Base-by-base conservation (phyloP, 768 basidiomycete genomes). In the Tulasnella sp. region DNA sequence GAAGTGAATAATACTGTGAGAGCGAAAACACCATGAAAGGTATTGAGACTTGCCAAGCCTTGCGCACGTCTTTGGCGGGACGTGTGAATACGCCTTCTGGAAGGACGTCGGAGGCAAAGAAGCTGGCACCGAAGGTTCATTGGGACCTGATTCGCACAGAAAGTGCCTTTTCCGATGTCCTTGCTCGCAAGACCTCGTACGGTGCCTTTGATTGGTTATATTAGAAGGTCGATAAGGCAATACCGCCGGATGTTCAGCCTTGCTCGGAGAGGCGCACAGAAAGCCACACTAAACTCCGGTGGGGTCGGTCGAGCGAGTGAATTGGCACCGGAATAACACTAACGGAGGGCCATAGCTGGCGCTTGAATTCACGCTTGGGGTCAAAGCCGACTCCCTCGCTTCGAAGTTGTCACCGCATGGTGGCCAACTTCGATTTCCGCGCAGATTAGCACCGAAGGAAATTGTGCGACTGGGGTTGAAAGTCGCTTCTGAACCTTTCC, bases 131-230 rank as follows among this genome's bases (percentile, higher is more conserved):
- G 61, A 67, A 67, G 61, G 61, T 67, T 10, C 11, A 67, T 3
- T 67, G 4, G 61, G 26, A 67, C 61, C 61, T 67, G 61, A 67
- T 26, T 67, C 61, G 61, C 61, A 67, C 61, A 35, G 61, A 61
- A n/a, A 61, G 5, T 11, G 57, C n/a, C 57, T 61, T 61, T 13
- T n/a, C 57, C 23, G n/a, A 23, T 23, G 11, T 61, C 29, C n/a
- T 61, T 29, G n/a, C 57, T 61, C 57, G 57, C 57, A 61, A 61
- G 57, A 61, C 57, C 57, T 29, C 57, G n/a, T 61, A 61, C 3
- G 10, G 29, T 23, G 20, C 20, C n/a, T 26, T 61, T 61, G 57
- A 61, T 61, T 61, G 57, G 71, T 37, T 61, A 26, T 26, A 26
- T 23, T 29, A 3, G 26, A 10, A 10, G 11, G 57, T 18, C 29